Evolutionary conservation across 2,329 filamentous ascomycete species (phyloP).

Genomic region (Pseudohalonectria lignicola): DNA sequence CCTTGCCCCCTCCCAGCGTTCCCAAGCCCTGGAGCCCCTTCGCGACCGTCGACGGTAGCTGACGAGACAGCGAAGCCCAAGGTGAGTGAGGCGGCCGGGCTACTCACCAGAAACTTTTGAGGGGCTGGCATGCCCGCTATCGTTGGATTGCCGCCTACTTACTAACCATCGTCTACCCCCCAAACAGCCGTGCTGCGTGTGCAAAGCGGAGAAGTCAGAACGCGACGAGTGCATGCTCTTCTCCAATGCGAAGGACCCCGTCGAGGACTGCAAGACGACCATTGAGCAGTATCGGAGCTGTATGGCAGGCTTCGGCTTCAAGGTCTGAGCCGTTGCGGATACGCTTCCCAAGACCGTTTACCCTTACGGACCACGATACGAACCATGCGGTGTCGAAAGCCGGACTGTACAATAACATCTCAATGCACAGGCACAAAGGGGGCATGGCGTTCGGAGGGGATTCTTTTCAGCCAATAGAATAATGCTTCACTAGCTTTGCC

Average conservation of each 20-base stretch:
- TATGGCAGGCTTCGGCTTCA: slow-evolving; percentile 90
- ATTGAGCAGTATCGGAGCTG: slow-evolving; percentile 82
- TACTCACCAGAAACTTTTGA: too few relatives aligned
- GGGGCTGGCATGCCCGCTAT: too few relatives aligned
- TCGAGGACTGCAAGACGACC: slow-evolving; percentile 66
- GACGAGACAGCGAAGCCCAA: slow-evolving; percentile 28
- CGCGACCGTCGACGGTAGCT: slow-evolving; percentile 8
- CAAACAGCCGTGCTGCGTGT: slow-evolving; percentile 85
- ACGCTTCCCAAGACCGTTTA: too few relatives aligned
- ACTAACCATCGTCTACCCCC: not conserved
- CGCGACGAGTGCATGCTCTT: slow-evolving; percentile 99
- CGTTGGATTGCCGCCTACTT: not conserved
- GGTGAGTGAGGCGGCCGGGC: slow-evolving; percentile 16
- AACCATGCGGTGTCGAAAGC: too few relatives aligned
- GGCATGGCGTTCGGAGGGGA: too few relatives aligned
- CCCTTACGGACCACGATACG: too few relatives aligned
- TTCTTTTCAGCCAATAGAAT: too few relatives aligned
- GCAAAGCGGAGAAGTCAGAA: slow-evolving; percentile 84
- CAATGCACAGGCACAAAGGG: not conserved
- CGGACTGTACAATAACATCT: too few relatives aligned
- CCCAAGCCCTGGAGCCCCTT: too few relatives aligned
- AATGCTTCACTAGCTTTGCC: too few relatives aligned
- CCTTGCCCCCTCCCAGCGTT: too few relatives aligned
- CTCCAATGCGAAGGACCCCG: slow-evolving; percentile 69
- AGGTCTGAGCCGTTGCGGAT: slow-evolving; percentile 39